Evolutionary conservation across 441 rosid genomes (phyloP), one percentile per base, ranked within the genome.

Genomic region (Pelargonium fulgidum): DNA sequence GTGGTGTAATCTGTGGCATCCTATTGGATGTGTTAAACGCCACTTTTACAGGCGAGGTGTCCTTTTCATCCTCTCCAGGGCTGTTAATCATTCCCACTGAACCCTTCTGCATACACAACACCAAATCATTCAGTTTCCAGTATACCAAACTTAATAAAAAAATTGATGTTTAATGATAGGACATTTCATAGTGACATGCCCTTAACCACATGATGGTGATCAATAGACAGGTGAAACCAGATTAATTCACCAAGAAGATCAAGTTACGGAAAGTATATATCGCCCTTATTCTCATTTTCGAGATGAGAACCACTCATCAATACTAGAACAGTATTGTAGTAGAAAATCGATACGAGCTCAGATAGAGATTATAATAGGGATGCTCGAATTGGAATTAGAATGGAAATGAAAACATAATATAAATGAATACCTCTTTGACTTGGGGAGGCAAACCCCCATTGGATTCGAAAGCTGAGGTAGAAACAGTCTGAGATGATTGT

Each of bases 401-500:
- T n/a, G 9, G 4, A 50, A 68, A 19, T 14, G 68, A 64, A 52
- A n/a, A 19, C 26, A 8, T 50, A 50, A 67, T 61, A n/a, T n/a
- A 73, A 63, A 64, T 12, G 44, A 50, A 47, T 71, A 86, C 97
- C 89, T 83, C 85, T 74, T 72, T 79, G 71, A 70, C 70, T 69
- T 62, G 85, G 48, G 84, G 75, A 76, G 82, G 81, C 54, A 85
- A 78, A 52, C 81, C 80, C 7, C 81, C 82, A 73, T 78, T 85
- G 36, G 86, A 76, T 64, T 81, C 88, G 8, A 69, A 66, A 22
- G 84, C 77, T 12, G 87, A 75, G 58, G 85, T 79, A 3, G 89
- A 83, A 79, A 78, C 76, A 7, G 81, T 78, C 70, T 76, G 71
- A 73, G 97, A 94, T 16, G 97, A 90, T 44, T 82, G 96, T 10